Percentiles rank a stretch among this genome's conserved stretches.
These are phyloP conservation scores for Prillingera fragicola DNA, from an alignment of 1,284 basidiomycete species.

Conservation along the genomic window DNA sequence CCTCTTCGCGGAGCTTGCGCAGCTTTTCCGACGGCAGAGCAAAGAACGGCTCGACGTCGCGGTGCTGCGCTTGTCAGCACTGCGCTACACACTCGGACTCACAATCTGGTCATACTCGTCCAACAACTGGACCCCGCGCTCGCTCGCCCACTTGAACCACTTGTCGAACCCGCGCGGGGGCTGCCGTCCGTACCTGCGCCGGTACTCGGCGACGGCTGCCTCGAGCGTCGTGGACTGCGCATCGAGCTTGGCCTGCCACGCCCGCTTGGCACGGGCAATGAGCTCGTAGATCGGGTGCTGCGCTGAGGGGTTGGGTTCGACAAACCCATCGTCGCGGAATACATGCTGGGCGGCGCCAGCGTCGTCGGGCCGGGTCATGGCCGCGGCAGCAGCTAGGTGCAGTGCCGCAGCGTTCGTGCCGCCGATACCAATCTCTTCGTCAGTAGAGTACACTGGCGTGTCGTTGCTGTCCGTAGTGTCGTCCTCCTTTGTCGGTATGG, in stretches of 20 bases:
- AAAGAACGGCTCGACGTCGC: slow-evolving; percentile 45
- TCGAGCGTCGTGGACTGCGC: slow-evolving; percentile 45
- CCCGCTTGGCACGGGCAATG: slow-evolving; percentile 36
- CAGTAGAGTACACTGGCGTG: no score
- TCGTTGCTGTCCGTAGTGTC: no score
- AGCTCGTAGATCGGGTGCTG: slow-evolving; percentile 48
- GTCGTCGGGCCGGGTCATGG: no score
- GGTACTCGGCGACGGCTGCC: slow-evolving; percentile 48
- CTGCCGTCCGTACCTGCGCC: slow-evolving; percentile 40
- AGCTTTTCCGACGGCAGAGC: slow-evolving; percentile 30
- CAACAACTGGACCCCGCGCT: slow-evolving; percentile 35
- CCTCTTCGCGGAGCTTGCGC: slow-evolving; percentile 16
- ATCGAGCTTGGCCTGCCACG: slow-evolving; percentile 46
- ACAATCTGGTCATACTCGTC: slow-evolving; percentile 49
- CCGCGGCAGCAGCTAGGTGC: no score
- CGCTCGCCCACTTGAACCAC: slow-evolving; percentile 38
- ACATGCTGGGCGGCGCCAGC: no score
- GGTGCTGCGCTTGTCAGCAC: slow-evolving; percentile 18
- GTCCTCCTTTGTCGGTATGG: no score
- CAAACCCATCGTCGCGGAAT: no score
- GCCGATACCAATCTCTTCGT: no score
- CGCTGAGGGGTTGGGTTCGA: slow-evolving; percentile 34
- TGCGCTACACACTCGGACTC: slow-evolving; percentile 11
- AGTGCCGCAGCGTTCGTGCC: no score
- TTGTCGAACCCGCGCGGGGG: slow-evolving; percentile 46